Base-by-base conservation (phyloP, 2,329 filamentous ascomycete genomes). In the Pseudogymnoascus sp. region DNA sequence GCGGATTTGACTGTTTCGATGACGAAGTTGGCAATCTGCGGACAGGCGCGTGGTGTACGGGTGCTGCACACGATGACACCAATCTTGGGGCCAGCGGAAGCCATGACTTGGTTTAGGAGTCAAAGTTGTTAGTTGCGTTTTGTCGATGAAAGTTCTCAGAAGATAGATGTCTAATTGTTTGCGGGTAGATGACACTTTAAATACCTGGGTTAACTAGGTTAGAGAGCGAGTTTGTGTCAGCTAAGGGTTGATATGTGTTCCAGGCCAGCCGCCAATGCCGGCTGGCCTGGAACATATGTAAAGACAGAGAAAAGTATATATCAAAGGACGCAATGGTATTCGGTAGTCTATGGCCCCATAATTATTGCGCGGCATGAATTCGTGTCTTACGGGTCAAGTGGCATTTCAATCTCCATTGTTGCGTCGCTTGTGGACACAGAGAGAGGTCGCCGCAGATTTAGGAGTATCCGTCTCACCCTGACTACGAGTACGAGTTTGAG, bases 1-100 rank as follows among this genome's bases (percentile, higher is more conserved):
- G 66, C 67, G 60, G 63, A 54, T 42, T 60, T 62, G 47, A 71
- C 64, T 11, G 65, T 65, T 47, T 73, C 68, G 66, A 70, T 65
- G 61, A 77, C 68, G 40, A 73, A 73, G 2, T 68, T 67, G 31
- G 72, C 71, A 60, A 77, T 71, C 39, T 73, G 71, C 8, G 73
- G 72, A 40, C 75, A 73, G 54, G 75, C 72, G n/a, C 75, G 71
- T 3, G 73, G 73, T 1, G 64, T 62, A 54, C 76, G 74, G 23
- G 73, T 73, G 54, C 72, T 75, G 70, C 74, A 69, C 62, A 74
- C 71, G 31, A 77, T 73, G 47, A 77, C 66, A 47, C 72, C 75
- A 64, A 77, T 70, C 51, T 36, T 57, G 16, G 39, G 16, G 10
- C 39, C 39, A 18, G n/a, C 39, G 7, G 39, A 42, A 42, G 39